Base-by-base conservation (phyloP, 2,329 filamentous ascomycete genomes). In the Penicillium sp. region DNA sequence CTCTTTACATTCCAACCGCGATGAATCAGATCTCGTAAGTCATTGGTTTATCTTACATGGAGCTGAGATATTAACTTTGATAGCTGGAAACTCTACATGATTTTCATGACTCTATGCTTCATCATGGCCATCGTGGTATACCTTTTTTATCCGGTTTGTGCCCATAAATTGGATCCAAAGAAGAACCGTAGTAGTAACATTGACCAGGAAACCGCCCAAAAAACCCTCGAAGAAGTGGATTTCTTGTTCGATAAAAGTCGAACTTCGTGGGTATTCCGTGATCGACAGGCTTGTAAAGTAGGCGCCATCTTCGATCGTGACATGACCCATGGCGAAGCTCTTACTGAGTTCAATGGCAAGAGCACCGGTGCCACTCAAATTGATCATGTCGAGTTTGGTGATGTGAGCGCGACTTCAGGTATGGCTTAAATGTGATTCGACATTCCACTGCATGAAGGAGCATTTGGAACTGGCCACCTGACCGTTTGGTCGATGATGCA, bases 351-450 rank as follows among this genome's bases (percentile, higher is more conserved):
- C 53, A 68, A 67, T 39, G 52, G 45, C 1, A 53, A 53, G 10
- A 39, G 29, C 5, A 31, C 29, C 4, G 47, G 33, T 7, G 21
- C 46, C 6, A 34, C 42, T 28, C 47, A 48, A n/a, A 28, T 54
- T 6, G 52, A 48, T 15, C 26, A 51, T 45, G 48, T 86, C 83
- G 0, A 85, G 69, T 0, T 42, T 23, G 9, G 34, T 8, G 39
- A 39, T 12, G 36, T 39, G 36, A 39, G 8, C 16, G 13, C 18
- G 10, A 8, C 36, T 18, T 39, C 36, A 9, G 4, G 21, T 21
- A 8, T 5, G 4, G 36, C 16, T 21, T 39, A 39, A 39, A 3
- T 7, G 5, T 7, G 33, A 8, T 38, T 21, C 0, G 13, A 2
- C 16, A 6, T 21, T 38, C 4, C 18, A 9, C 7, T 21, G n/a